Conservation (phyloP, 371 early-diverging fungal genomes). For the Actinomucor elegans region DNA sequence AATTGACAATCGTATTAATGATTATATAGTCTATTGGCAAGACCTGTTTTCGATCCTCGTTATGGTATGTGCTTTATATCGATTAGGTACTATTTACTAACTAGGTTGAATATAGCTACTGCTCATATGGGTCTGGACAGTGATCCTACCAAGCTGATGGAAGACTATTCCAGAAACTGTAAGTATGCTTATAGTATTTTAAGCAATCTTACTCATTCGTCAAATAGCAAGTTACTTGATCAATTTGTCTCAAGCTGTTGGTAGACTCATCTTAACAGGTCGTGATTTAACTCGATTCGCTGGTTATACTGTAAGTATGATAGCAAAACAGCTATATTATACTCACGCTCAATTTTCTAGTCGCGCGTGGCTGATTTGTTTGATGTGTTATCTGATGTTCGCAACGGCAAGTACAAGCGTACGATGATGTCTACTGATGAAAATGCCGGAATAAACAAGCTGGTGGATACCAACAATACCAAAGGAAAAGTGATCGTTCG, state of each 20-base stretch:
- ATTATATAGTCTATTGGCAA: slow-evolving; percentile 59
- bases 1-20: background rate
- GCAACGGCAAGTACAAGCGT: slow-evolving; percentile 63
- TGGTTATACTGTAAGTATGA: slow-evolving; percentile 59
- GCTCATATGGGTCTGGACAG: slow-evolving; percentile 59
- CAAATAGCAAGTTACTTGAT: slow-evolving; percentile 75
- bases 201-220: background rate
- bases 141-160: slow-evolving; percentile 82
- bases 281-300: slow-evolving; percentile 83
- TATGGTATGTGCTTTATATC: slow-evolving; percentile 41
- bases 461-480: slow-evolving; percentile 49
- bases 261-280: slow-evolving; percentile 78
- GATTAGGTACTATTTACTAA: no score
- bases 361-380: slow-evolving; percentile 79
- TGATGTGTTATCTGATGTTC: slow-evolving; percentile 71
- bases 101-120: slow-evolving; percentile 32
- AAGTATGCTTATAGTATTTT: slow-evolving; percentile 14
- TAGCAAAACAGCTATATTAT: background rate
- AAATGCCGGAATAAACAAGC: slow-evolving; percentile 25
- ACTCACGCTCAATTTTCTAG: no score
- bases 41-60: slow-evolving; percentile 77
- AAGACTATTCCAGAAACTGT: slow-evolving; percentile 85
- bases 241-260: slow-evolving; percentile 86
- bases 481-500: slow-evolving; percentile 65
- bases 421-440: slow-evolving; percentile 59